These are phyloP conservation scores for Prunus salicina DNA, from an alignment of 306 rosid genomes.

Conservation along the genomic window DNA sequence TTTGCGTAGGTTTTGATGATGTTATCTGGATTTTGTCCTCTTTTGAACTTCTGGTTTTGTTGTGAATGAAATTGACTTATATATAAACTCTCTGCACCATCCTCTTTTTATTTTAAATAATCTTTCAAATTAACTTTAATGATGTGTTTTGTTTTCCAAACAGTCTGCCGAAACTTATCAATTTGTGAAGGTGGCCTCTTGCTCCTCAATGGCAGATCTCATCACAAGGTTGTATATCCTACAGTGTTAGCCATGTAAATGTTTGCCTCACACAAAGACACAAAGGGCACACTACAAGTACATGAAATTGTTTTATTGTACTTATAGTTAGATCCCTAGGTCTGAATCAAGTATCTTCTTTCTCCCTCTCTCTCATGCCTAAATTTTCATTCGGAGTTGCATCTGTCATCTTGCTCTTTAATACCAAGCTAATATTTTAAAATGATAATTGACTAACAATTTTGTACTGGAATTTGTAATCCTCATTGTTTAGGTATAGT, in stretches of 20 bases:
- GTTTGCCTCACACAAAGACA: neutral
- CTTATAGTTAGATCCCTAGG: neutral
- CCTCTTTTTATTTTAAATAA: neutral
- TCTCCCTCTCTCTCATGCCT: constrained; percentile 9
- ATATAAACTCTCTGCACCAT: neutral
- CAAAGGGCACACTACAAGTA: neutral
- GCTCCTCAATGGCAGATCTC: constrained; percentile 72
- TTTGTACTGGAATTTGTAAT: neutral
- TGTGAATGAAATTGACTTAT: neutral
- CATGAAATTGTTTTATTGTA: neutral
- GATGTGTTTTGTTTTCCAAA: constrained; percentile 28
- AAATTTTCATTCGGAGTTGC: neutral
- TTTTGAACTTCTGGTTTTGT: neutral
- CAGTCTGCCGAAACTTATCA: constrained; percentile 57
- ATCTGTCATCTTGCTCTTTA: neutral
- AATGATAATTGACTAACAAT: neutral
- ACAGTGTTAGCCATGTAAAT: neutral
- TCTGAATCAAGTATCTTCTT: neutral
- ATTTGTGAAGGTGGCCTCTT: constrained; percentile 71
- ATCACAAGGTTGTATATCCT: constrained; percentile 61
- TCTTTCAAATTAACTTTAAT: neutral
- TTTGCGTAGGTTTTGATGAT: neutral
- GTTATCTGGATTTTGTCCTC: neutral
- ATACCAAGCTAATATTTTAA: neutral
- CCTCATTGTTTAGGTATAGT: neutral